Evolutionary conservation across 2,329 filamentous ascomycete genomes (phyloP).

Genomic region (Claviceps sp.): DNA sequence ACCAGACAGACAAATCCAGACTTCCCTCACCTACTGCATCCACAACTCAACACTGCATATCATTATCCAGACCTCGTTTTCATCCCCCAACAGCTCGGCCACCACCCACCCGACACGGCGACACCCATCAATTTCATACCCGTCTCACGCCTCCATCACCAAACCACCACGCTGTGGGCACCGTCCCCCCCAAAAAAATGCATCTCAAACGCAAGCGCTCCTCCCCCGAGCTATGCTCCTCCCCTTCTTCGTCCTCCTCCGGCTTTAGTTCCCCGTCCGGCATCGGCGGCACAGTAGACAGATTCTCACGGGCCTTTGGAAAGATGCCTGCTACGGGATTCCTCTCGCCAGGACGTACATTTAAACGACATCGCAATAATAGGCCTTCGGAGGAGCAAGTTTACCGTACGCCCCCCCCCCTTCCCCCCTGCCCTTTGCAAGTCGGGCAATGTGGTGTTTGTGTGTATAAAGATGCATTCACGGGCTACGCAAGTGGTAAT

Average conservation of each 20-base stretch:
- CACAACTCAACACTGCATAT: too few relatives aligned
- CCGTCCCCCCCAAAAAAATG: constrained; percentile 21
- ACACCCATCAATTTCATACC: background rate
- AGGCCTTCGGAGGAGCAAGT: constrained; percentile 42
- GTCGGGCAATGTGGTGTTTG: too few relatives aligned
- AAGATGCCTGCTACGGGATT: constrained; percentile 26
- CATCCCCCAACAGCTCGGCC: too few relatives aligned
- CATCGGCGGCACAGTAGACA: constrained; percentile 17
- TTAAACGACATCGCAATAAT: constrained; percentile 47
- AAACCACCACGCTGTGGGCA: too few relatives aligned
- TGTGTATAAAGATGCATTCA: too few relatives aligned
- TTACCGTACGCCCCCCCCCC: constrained; percentile 30
- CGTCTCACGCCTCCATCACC: background rate
- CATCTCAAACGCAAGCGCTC: constrained; percentile 52
- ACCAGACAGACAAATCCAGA: too few relatives aligned
- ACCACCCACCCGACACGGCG: too few relatives aligned
- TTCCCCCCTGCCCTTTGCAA: background rate
- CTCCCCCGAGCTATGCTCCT: constrained; percentile 39
- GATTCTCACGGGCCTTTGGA: constrained; percentile 15
- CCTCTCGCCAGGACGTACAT: constrained; percentile 34
- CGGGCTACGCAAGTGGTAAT: too few relatives aligned
- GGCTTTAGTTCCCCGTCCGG: constrained; percentile 15
- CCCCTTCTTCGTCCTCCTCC: constrained; percentile 29
- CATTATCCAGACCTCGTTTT: too few relatives aligned
- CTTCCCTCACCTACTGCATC: too few relatives aligned